phyloP scores from a whole-genome alignment of 2,329 filamentous ascomycete genomes.

The Hortaea sp. region DNA sequence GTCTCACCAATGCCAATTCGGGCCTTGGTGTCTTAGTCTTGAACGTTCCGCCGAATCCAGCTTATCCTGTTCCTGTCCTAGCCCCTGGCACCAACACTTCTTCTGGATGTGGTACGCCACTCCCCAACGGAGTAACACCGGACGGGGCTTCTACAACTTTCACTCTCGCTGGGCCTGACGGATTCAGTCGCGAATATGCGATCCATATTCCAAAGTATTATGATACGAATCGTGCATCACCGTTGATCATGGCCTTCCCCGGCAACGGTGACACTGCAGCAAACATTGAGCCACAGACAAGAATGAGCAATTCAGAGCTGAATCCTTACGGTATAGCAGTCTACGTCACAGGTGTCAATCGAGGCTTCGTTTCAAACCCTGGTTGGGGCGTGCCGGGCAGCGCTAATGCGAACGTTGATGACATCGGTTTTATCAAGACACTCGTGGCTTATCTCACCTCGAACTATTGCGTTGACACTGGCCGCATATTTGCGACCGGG shows the following conservation, averaged over 20 bases:
- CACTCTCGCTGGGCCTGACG: slow-evolving; percentile 12
- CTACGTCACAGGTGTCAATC: slow-evolving; percentile 29
- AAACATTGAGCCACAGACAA: slow-evolving; percentile 31
- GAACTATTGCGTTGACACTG: slow-evolving; percentile 36
- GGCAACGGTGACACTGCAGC: slow-evolving; percentile 28
- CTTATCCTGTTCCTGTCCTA: slow-evolving; percentile 8
- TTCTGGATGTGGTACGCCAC: slow-evolving; percentile 14
- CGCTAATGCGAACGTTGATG: slow-evolving; percentile 16
- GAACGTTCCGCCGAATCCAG: slow-evolving; percentile 13
- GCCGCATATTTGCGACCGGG: slow-evolving; percentile 35
- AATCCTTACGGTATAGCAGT: slow-evolving; percentile 35
- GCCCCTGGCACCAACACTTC: slow-evolving; percentile 10
- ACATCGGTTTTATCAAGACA: slow-evolving; percentile 34
- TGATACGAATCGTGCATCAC: slow-evolving; percentile 24
- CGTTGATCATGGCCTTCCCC: slow-evolving; percentile 38
- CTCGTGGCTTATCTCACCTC: slow-evolving; percentile 30
- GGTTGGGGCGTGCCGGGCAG: neutral
- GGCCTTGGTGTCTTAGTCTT: slow-evolving; percentile 4
- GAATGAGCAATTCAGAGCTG: slow-evolving; percentile 32
- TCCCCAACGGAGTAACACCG: slow-evolving; percentile 11
- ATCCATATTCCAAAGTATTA: slow-evolving; percentile 32
- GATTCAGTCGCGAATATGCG: slow-evolving; percentile 25
- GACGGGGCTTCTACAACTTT: slow-evolving; percentile 12
- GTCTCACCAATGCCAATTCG: neutral
- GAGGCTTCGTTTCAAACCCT: slow-evolving; percentile 12